These are phyloP conservation scores for Neofusicoccum cordaticola DNA, from an alignment of 2,329 filamentous ascomycete genomes.

Conservation along the genomic window DNA sequence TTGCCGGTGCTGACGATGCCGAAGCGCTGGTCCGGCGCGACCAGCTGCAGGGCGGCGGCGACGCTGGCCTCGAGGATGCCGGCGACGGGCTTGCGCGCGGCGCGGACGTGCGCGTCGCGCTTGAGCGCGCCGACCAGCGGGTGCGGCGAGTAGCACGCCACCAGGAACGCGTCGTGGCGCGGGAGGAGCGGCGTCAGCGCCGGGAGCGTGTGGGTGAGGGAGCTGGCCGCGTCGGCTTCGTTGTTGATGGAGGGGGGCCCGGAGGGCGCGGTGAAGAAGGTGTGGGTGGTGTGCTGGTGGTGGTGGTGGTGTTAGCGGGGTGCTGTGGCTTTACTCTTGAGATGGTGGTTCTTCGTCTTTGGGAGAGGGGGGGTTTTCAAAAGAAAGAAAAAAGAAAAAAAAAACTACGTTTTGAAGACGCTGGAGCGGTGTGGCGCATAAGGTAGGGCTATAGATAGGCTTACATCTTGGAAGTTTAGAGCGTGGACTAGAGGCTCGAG, in stretches of 20 bases:
- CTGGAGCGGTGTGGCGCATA: neutral
- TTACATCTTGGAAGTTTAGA: slow-evolving; percentile 38
- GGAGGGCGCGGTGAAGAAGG: slow-evolving; percentile 64
- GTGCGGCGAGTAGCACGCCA: slow-evolving; percentile 87
- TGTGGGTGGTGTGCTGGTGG: slow-evolving; percentile 43
- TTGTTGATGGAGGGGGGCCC: slow-evolving; percentile 78
- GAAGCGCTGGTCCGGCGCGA: slow-evolving; percentile 57
- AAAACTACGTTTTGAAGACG: neutral
- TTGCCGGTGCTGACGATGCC: slow-evolving; percentile 86
- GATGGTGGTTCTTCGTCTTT: slow-evolving; percentile 20
- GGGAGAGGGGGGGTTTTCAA: neutral
- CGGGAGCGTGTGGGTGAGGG: slow-evolving; percentile 60
- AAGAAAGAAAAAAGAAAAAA: too few species aligned
- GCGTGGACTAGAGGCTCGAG: slow-evolving; percentile 52
- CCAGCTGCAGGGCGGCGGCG: slow-evolving; percentile 57
- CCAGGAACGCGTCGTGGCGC: slow-evolving; percentile 70
- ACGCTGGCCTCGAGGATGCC: slow-evolving; percentile 90
- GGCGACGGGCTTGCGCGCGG: slow-evolving; percentile 55
- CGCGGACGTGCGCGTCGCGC: slow-evolving; percentile 36
- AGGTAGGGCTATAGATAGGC: neutral
- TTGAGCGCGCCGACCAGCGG: slow-evolving; percentile 66
- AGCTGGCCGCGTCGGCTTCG: slow-evolving; percentile 63
- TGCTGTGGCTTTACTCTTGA: too few species aligned
- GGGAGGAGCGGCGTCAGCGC: slow-evolving; percentile 48
- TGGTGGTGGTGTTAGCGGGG: slow-evolving; percentile 37